Base-by-base conservation (phyloP, 1,284 basidiomycete species). In the Sparassis latifolia region DNA sequence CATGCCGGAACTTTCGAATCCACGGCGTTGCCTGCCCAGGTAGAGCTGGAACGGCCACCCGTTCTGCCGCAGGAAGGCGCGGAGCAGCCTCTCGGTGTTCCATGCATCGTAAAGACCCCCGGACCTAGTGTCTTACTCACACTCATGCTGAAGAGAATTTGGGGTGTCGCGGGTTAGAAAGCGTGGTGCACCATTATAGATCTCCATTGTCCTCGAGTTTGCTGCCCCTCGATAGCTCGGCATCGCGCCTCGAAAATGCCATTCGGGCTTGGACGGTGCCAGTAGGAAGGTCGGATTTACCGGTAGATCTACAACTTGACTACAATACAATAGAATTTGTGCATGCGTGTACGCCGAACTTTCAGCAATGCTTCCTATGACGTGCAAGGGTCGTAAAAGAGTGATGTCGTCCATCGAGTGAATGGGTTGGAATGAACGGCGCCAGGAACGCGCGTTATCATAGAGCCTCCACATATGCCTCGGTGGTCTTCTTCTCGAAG, bases 41-140 rank as follows among this genome's bases (percentile, higher is more conserved):
- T 82, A 5, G 76, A 76, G 55, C 65, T 76, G 27, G 78, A 80
- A 53, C 57, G 57, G 12, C 48, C 43, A 20, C 28, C 58, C 54
- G 32, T 56, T 58, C n/a, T 52, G 50, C 55, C 51, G 33, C 57
- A 61, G 30, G 57, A 58, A 49, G 47, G 49, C 3, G 28, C 33
- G 6, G 48, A 52, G 32, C 53, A 55, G 10, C 53, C 48, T 9
- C 52, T 50, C 10, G 81, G 79, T 6, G 70, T 87, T n/a, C 63
- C 71, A 32, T 80, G 79, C 52, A 61, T 87, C 31, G 69, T 69
- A 30, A 53, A 68, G 41, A 87, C 84, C 5, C 86, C 85, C 12
- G 85, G 85, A 3, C 67, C 75, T 7, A 66, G 67, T 30, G 63
- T 53, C 0, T 68, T 87, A 41, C 56, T 86, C 20, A 58, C 66